Percentiles rank a stretch among this genome's conserved stretches.
Evolutionary conservation across 768 basidiomycete genomes (phyloP).

Genomic region (Xerocomellus intermedius): DNA sequence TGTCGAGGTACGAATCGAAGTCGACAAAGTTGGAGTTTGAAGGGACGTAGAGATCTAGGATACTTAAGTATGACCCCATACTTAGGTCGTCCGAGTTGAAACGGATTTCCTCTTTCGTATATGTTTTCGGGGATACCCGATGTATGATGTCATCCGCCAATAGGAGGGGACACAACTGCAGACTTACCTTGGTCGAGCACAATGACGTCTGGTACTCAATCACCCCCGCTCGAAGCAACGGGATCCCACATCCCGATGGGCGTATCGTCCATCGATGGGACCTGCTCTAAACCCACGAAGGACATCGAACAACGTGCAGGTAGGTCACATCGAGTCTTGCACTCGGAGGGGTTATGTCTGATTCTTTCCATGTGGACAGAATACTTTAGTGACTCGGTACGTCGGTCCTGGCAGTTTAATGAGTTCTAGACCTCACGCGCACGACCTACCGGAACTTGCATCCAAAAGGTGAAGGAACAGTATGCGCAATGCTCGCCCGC

Average conservation of each 20-base stretch:
- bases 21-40: not conserved
- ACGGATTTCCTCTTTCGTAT: slow-evolving; percentile 9
- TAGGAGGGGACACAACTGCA: not conserved
- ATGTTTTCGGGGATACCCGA: slow-evolving; percentile 23
- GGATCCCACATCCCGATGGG: slow-evolving; percentile 49
- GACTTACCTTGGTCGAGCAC: not conserved
- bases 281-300: slow-evolving; percentile 35
- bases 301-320: slow-evolving; percentile 48
- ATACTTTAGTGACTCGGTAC: slow-evolving; percentile 32
- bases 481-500: slow-evolving; percentile 11
- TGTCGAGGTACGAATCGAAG: slow-evolving; percentile 32
- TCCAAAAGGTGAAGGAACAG: slow-evolving; percentile 22
- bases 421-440: not conserved
- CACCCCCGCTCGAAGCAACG: slow-evolving; percentile 54
- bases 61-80: not conserved
- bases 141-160: slow-evolving; percentile 26
- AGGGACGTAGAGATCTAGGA: not conserved
- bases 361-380: slow-evolving; percentile 8
- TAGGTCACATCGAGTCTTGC: slow-evolving; percentile 16
- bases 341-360: not conserved
- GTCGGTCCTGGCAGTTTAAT: not conserved
- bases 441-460: too few relatives aligned
- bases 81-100: not conserved
- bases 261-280: slow-evolving; percentile 42
- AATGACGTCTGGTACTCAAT: slow-evolving; percentile 45